Base-by-base conservation (phyloP, 2,329 filamentous ascomycete species). In the Apiospora arundinis region DNA sequence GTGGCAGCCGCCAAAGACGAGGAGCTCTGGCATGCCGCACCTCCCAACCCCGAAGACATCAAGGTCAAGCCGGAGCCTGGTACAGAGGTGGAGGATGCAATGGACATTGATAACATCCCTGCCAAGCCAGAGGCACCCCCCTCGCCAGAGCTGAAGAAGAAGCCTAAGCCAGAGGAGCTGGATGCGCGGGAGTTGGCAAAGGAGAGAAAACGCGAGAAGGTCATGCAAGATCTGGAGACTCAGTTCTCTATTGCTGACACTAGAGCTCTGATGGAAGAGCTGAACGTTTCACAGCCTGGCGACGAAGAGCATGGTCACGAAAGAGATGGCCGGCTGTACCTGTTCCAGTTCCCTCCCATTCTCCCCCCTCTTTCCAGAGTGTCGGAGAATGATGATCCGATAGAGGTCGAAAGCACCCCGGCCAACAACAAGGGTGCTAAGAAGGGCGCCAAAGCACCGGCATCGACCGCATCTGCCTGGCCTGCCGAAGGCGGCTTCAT, bases 331-430 rank as follows among this genome's bases (percentile, higher is more conserved):
- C 85, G 88, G 48, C 79, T 91, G 69, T 91, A 91, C 73, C 83
- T 92, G 68, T 92, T 92, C 81, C 90, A 92, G 75, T 88, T 92
- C 74, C 90, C 90, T 52, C 89, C 89, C 6, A 81, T 91, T 4
- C 83, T 92, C 14, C 89, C 90, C 9, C 86, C 88, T 0, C 81
- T 92, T n/a, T 71, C 65, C n/a, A 78, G 74, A n/a, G 69, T 71
- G 11, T 69, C 73, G 5, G 71, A 72, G 11, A 68, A 68, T 72
- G 82, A 79, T 73, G 78, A 73, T 71, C 72, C 76, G 16, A 74
- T 77, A 32, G 76, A 77, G 28, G 73, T 78, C 42, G 65, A 32
- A n/a, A 28, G 40, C 4, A 73, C 74, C 69, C 80, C 80, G 42
- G 77, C 69, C 23, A 42, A 69, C 56, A 25, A 45, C 18, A 72